Evolutionary conservation across 1,284 basidiomycete species (phyloP), one percentile per base, ranked within the genome.

Genomic region (Ceraceosorus guamensis): DNA sequence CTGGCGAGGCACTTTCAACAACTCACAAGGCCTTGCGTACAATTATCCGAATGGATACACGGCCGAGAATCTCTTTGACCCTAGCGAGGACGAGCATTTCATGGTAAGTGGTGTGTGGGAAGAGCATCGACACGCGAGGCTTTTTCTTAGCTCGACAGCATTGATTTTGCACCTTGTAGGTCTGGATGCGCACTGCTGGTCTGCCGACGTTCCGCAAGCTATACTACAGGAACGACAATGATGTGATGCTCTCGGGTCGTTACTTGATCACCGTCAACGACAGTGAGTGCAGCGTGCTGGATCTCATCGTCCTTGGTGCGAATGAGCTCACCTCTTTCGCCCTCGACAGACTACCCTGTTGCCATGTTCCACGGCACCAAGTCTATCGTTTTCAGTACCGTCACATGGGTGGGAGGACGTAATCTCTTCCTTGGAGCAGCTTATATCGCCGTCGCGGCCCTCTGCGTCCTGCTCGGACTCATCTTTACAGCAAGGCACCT

Each of bases 121-220:
- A 2, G 1, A 41, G 39, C 39, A 41, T 11, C 24, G 24, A 24
- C 2, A 24, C 24, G 24, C 24, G 24, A 24, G 3, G 24, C 24
- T 24, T 24, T 24, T 24, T 24, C 24, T 24, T 24, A 24, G 24
- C 24, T 24, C 3, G 39, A 11, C 3, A 16, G 39, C 10, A 16
- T 41, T 11, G 39, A 41, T 11, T 3, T 41, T 16, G 16, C 39
- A 41, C 39, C 39, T 16, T 41, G 39, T 16, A 41, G 39, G 39
- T 41, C 68, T 99, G 95, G 95, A 99, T 99, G 95, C 85, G 93
- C 60, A 93, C 91, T 1, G 90, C 95, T 0, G 93, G 92, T 24
- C 79, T 98, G 54, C 93, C 95, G 0, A 96, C 92, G 0, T 98
- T 99, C 79, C 85, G 90, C 46, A 97, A 97, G 79, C 80, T 97